Conservation (phyloP, 169 alveolate species). For the Eimeria sp. region DNA sequence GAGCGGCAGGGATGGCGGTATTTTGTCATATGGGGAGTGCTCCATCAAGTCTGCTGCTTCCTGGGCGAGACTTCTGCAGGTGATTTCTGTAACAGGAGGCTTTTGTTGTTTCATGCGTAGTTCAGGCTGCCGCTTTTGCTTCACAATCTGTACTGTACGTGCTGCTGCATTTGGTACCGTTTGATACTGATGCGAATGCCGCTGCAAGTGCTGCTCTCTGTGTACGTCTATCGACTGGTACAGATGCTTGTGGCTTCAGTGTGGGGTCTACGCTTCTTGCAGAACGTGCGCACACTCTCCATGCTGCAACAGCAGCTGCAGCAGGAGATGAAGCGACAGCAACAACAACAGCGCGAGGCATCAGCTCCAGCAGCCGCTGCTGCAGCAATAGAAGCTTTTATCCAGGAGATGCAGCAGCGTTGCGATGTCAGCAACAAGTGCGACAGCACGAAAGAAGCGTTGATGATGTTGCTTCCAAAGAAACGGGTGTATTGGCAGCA, state of each 20-base stretch:
- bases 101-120: not conserved
- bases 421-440: not conserved
- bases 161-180: not conserved
- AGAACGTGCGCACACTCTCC: conserved; percentile 27
- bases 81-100: not conserved
- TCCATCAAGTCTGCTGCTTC: not conserved
- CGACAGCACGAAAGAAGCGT: not conserved
- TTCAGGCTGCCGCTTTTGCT: not conserved
- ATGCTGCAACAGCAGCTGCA: conserved; percentile 41
- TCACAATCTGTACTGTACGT: not conserved
- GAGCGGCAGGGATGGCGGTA: not conserved
- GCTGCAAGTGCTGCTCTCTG: not conserved
- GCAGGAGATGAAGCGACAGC: conserved; percentile 16
- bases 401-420: conserved; percentile 3
- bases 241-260: too few relatives aligned
- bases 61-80: conserved; percentile 34
- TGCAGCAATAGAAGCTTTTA: conserved; percentile 30
- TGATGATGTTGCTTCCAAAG: not conserved
- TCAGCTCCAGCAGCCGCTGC: conserved; percentile 46
- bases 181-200: not conserved
- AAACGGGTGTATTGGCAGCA: conserved; percentile 31
- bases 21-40: not conserved
- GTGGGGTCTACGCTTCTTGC: not conserved
- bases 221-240: not conserved
- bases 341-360: conserved; percentile 32